Percentiles rank a stretch among this genome's conserved stretches.
phyloP scores from a whole-genome alignment of 2,329 filamentous ascomycete genomes.

The Fusarium tuaranense region DNA sequence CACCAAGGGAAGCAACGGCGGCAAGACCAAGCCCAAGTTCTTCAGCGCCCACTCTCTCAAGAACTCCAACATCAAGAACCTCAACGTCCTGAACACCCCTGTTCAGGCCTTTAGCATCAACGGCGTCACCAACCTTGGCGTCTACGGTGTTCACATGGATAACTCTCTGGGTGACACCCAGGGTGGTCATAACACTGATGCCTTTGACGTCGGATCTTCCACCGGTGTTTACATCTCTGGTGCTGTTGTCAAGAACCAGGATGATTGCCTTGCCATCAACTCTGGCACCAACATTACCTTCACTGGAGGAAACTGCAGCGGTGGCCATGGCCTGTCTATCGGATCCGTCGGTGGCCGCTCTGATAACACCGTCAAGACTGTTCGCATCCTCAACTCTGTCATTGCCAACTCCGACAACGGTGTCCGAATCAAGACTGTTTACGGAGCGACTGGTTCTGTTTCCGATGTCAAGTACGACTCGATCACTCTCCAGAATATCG shows the following conservation, averaged over 20 bases:
- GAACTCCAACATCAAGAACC: slow-evolving; percentile 51
- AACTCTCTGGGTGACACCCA: slow-evolving; percentile 52
- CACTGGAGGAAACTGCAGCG: slow-evolving; percentile 56
- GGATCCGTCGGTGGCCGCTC: slow-evolving; percentile 59
- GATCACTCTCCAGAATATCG: slow-evolving; percentile 56
- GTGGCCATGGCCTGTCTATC: slow-evolving; percentile 58
- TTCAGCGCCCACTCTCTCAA: slow-evolving; percentile 60
- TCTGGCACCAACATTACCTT: slow-evolving; percentile 63
- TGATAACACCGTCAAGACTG: slow-evolving; percentile 64
- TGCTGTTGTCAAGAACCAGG: slow-evolving; percentile 69
- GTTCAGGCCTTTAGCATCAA: slow-evolving; percentile 57
- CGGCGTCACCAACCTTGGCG: slow-evolving; percentile 47
- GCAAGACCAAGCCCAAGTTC: slow-evolving; percentile 73
- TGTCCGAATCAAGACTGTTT: slow-evolving; percentile 63
- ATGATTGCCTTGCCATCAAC: slow-evolving; percentile 71
- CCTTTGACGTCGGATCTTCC: slow-evolving; percentile 66
- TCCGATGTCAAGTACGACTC: slow-evolving; percentile 57
- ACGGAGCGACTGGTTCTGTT: slow-evolving; percentile 57
- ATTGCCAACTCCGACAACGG: slow-evolving; percentile 59
- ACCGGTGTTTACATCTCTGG: slow-evolving; percentile 62
- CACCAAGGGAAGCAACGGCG: slow-evolving; percentile 67
- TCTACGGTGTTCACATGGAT: slow-evolving; percentile 50
- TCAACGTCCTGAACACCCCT: slow-evolving; percentile 57
- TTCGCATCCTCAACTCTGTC: slow-evolving; percentile 62
- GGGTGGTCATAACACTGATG: slow-evolving; percentile 66